Percentiles rank a stretch among this genome's conserved stretches.
phyloP scores from a whole-genome alignment of 179 eudicot genomes.

The Beta lomatogona region DNA sequence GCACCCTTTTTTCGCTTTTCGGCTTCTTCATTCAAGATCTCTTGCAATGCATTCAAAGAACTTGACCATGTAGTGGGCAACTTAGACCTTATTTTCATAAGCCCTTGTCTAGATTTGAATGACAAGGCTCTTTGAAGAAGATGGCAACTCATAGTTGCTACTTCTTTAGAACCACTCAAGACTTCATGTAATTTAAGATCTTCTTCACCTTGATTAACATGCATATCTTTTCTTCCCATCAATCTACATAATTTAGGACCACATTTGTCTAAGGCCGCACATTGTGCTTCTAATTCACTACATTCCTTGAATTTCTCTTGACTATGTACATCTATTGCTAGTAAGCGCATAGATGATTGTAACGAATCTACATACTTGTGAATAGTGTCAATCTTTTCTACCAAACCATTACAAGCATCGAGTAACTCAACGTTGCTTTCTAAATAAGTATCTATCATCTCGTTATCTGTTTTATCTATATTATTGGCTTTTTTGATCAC shows the following conservation, averaged over 20 bases:
- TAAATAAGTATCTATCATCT: constrained; percentile 21
- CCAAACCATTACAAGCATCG: constrained; percentile 32
- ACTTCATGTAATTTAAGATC: constrained; percentile 30
- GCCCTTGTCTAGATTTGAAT: constrained; percentile 36
- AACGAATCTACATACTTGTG: constrained; percentile 23
- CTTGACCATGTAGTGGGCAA: constrained; percentile 30
- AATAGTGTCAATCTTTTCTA: constrained; percentile 27
- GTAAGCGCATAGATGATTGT: not conserved
- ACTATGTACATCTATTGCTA: constrained; percentile 6
- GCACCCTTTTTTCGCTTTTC: constrained; percentile 23
- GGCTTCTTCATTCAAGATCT: constrained; percentile 2
- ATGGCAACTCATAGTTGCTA: constrained; percentile 34
- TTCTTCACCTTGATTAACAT: not conserved
- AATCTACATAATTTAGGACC: constrained; percentile 18
- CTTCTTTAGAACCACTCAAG: constrained; percentile 32
- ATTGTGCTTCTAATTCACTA: constrained; percentile 15
- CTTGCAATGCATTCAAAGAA: constrained; percentile 28
- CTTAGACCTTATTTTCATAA: constrained; percentile 27
- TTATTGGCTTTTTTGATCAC: not conserved
- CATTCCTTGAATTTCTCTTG: constrained; percentile 24
- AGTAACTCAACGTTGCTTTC: constrained; percentile 30
- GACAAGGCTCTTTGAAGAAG: constrained; percentile 37
- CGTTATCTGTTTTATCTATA: not conserved
- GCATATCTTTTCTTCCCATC: constrained; percentile 15
- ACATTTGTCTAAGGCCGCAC: constrained; percentile 30